A percentile compares a stretch with the other conserved stretches of the same genome.
phyloP scores from a whole-genome alignment of 2,329 filamentous ascomycete genomes.

The Calonectria pauciramosa region DNA sequence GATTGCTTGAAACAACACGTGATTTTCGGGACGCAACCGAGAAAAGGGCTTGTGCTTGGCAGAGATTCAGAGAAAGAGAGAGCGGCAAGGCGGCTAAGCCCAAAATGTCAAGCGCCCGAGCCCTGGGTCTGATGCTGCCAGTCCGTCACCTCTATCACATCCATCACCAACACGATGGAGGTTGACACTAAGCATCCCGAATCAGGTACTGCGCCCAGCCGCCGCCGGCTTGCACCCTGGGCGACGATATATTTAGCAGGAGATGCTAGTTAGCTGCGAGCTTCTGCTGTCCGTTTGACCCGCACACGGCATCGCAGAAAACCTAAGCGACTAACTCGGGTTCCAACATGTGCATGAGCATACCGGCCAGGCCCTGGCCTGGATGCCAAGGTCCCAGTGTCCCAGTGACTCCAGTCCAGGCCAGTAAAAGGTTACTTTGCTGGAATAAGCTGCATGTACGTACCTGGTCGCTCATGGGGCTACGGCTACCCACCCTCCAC shows the following conservation, averaged over 20 bases:
- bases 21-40: constrained; percentile 2
- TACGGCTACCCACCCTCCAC: constrained; percentile 25
- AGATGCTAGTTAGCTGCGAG: constrained; percentile 3
- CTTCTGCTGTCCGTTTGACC: constrained; percentile 11
- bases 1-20: background rate
- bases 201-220: constrained; percentile 10
- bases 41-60: background rate
- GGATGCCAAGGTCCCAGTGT: constrained; percentile 2
- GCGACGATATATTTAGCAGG: constrained; percentile 42
- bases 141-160: constrained; percentile 3
- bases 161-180: constrained; percentile 8
- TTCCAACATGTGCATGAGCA: constrained; percentile 15
- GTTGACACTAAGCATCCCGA: background rate
- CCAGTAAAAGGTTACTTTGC: constrained; percentile 12
- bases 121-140: background rate
- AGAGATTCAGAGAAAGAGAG: background rate
- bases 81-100: constrained; percentile 18
- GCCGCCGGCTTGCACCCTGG: constrained; percentile 6
- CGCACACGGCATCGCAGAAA: constrained; percentile 20
- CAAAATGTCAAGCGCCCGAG: constrained; percentile 15
- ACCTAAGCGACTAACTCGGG: constrained; percentile 20
- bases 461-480: constrained; percentile 15
- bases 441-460: constrained; percentile 13
- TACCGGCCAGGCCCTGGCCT: constrained; percentile 7
- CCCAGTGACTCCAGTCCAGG: background rate